Evolutionary conservation across 192 early-diverging fungal species (phyloP).

Genomic region (Pilaira anomala): DNA sequence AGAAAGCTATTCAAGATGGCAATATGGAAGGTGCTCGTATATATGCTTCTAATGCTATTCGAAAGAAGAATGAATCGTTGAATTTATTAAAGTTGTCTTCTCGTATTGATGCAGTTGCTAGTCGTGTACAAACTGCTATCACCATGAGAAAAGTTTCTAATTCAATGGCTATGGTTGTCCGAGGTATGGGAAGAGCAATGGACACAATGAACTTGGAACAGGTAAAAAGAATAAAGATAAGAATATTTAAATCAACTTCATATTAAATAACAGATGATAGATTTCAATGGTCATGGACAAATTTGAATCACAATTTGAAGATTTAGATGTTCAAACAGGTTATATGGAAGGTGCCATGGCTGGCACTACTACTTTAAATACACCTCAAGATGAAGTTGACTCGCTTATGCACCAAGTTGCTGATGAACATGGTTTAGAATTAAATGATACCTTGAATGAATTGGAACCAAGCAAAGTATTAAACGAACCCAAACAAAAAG

Average conservation of each 20-base stretch:
- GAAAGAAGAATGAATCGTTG: constrained; percentile 93
- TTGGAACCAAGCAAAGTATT: constrained; percentile 43
- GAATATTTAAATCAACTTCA: neutral
- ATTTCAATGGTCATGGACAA: constrained; percentile 98
- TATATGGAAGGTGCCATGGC: constrained; percentile 96
- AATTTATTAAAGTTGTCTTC: constrained; percentile 86
- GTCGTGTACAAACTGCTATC: constrained; percentile 89
- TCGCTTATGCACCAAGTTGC: constrained; percentile 94
- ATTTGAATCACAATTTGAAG: constrained; percentile 95
- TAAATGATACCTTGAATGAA: constrained; percentile 67
- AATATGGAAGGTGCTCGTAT: constrained; percentile 93
- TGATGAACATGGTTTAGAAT: constrained; percentile 91
- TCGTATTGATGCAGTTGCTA: constrained; percentile 89
- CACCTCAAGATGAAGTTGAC: constrained; percentile 91
- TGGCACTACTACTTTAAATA: constrained; percentile 79
- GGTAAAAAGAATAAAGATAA: constrained; percentile 41
- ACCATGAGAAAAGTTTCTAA: constrained; percentile 85
- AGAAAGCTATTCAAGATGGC: constrained; percentile 92
- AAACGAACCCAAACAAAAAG: constrained; percentile 35
- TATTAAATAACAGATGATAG: constrained; percentile 32
- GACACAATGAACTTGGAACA: constrained; percentile 93
- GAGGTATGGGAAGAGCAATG: constrained; percentile 94
- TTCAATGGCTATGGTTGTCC: constrained; percentile 86
- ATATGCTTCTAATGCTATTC: constrained; percentile 92
- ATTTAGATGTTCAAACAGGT: constrained; percentile 94